phyloP scores from a whole-genome alignment of 345 rosid species.

The Sapria himalayana region DNA sequence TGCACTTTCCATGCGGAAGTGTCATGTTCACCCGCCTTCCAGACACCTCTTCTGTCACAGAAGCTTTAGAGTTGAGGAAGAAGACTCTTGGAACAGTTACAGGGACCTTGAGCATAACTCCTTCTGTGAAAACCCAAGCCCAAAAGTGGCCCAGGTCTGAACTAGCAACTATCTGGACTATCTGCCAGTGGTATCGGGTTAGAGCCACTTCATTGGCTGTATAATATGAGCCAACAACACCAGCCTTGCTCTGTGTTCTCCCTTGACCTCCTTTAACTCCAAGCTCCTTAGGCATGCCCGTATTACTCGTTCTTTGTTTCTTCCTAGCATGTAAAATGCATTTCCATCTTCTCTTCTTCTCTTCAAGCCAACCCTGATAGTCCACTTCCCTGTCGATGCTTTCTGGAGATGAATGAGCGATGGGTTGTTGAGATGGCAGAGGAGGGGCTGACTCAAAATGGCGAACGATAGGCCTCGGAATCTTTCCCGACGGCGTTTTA shows the following conservation, averaged over 20 bases:
- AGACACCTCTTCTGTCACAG: constrained; percentile 39
- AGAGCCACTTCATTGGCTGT: constrained; percentile 59
- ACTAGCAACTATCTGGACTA: constrained; percentile 60
- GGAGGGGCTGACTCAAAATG: constrained; percentile 25
- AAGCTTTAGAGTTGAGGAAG: constrained; percentile 58
- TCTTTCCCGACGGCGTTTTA: constrained; percentile 19
- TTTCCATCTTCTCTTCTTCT: constrained; percentile 83
- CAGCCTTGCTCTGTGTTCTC: too few species aligned
- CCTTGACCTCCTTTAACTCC: constrained; percentile 24
- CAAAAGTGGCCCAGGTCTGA: constrained; percentile 35
- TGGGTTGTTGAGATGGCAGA: constrained; percentile 12
- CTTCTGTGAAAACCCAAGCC: constrained; percentile 86
- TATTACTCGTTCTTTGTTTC: too few species aligned
- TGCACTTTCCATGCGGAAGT: constrained; percentile 71
- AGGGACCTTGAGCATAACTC: constrained; percentile 82
- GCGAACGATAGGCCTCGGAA: constrained; percentile 53
- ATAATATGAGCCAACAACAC: constrained; percentile 67
- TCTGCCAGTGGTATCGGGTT: constrained; percentile 76
- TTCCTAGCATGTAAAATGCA: constrained; percentile 38
- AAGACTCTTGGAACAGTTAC: constrained; percentile 55
- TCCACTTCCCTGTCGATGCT: constrained; percentile 47
- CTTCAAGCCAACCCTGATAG: constrained; percentile 90
- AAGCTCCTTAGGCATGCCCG: too few species aligned
- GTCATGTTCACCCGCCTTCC: constrained; percentile 64
- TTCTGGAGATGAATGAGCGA: constrained; percentile 15